phyloP scores from a whole-genome alignment of 768 basidiomycete genomes.

The Dentipellis fragilis region DNA sequence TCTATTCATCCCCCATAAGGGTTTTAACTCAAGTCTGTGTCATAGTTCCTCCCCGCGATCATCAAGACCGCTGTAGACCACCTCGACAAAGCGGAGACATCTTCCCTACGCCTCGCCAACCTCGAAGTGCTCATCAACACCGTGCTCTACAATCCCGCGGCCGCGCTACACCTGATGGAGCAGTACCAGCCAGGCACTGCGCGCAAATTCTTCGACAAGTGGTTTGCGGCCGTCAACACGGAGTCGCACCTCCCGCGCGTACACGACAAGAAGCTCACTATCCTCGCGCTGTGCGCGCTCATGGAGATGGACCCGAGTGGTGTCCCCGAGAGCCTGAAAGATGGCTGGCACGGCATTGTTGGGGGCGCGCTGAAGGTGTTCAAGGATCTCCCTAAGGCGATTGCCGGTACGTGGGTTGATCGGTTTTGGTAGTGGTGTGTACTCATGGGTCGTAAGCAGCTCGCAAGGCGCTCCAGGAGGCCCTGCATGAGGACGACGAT shows the following conservation, averaged over 20 bases:
- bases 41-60: constrained; percentile 54
- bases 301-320: constrained; percentile 54
- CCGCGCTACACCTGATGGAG: constrained; percentile 71
- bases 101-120: constrained; percentile 61
- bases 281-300: constrained; percentile 66
- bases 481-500: constrained; percentile 15
- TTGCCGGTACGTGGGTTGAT: constrained; percentile 42
- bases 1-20: constrained; percentile 2
- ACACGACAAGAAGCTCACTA: constrained; percentile 82
- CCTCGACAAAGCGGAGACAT: constrained; percentile 53
- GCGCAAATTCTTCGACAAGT: constrained; percentile 72
- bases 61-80: constrained; percentile 50
- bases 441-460: constrained; percentile 23
- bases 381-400: constrained; percentile 67
- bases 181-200: constrained; percentile 44
- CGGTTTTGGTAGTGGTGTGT: not conserved
- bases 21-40: not conserved
- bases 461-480: constrained; percentile 51
- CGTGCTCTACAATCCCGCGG: constrained; percentile 74
- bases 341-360: constrained; percentile 72
- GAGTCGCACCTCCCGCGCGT: constrained; percentile 63
- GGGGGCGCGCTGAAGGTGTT: constrained; percentile 63
- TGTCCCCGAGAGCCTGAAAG: constrained; percentile 50
- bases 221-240: constrained; percentile 67
- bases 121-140: constrained; percentile 78